Base-by-base conservation (phyloP, 2,329 filamentous ascomycete genomes). In the Ascochyta viciae-villosae region DNA sequence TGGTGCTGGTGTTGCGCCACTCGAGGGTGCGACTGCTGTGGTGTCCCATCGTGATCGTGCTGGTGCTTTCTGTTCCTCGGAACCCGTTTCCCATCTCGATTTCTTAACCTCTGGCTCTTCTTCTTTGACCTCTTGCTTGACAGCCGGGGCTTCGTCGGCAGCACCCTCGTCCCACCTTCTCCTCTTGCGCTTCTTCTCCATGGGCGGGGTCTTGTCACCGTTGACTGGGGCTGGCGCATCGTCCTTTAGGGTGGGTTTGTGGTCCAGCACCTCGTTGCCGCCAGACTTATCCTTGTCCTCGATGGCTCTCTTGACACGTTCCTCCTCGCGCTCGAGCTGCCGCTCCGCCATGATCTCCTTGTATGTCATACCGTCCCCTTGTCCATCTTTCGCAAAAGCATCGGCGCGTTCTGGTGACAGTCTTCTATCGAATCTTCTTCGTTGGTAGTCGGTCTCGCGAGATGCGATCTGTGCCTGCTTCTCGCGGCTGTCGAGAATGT, bases 371-470 rank as follows among this genome's bases (percentile, higher is more conserved):
- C 91, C 92, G 64, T 92, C 89, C 51, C 86, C 85, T 55, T 87
- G 85, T 60, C 86, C 81, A 71, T 93, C 90, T 61, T 88, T 86
- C 24, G 90, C 89, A 71, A 96, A 96, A 27, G 92, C 89, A 73
- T 96, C 92, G 59, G 88, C 91, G 70, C 92, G 88, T 8, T 91
- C 92, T 4, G 93, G 92, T 22, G 92, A 95, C 61, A 98, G 82
- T 41, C 76, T 71, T 59, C 95, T 92, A 74, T 96, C 89, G 76
- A 96, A 96, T 57, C 93, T 88, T 64, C 93, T 91, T 79, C 96
- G 96, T 79, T 99, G 96, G 75, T 99, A 99, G 73, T 98, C 94
- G 61, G 92, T 96, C 81, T 98, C 94, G 70, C 95, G 89, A 73
- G 96, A 94, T 58, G 89, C 83, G 72, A 99, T 98, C 68, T 94